phyloP scores from a whole-genome alignment of 345 rosid genomes.

The Hypericum perforatum region DNA sequence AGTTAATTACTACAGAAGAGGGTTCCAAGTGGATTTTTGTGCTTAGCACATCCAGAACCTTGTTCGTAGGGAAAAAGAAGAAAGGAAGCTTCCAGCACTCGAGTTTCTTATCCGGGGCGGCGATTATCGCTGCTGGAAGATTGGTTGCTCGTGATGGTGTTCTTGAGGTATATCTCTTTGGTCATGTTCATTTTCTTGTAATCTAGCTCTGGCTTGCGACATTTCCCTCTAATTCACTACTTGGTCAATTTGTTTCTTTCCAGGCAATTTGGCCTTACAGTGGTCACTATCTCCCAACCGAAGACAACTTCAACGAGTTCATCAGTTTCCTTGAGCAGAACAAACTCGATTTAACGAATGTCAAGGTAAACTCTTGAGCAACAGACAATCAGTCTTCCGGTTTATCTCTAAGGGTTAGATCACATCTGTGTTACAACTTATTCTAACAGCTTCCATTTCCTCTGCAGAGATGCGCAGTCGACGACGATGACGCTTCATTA shows the following conservation, averaged over 20 bases:
- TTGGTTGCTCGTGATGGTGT: conserved; percentile 18
- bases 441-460: neutral
- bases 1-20: conserved; percentile 28
- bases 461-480: conserved; percentile 14
- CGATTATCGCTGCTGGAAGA: conserved; percentile 23
- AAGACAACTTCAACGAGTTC: conserved; percentile 21
- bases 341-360: conserved; percentile 14
- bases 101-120: conserved; percentile 42
- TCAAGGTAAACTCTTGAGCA: conserved; percentile 13
- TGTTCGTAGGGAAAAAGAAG: conserved; percentile 21
- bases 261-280: conserved; percentile 26
- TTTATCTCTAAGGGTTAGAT: neutral
- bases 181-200: no score
- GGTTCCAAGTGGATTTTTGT: conserved; percentile 61
- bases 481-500: conserved; percentile 15
- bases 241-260: neutral
- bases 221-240: neutral
- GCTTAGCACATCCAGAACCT: conserved; percentile 49
- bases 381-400: neutral
- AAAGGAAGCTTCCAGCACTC: conserved; percentile 24
- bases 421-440: no score
- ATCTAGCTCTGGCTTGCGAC: no score
- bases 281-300: conserved; percentile 23
- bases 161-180: conserved; percentile 13
- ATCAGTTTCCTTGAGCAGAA: conserved; percentile 20